Evolutionary conservation across 2,329 filamentous ascomycete genomes (phyloP), one percentile per base, ranked within the genome.

Genomic region (Blastomyces parvus): DNA sequence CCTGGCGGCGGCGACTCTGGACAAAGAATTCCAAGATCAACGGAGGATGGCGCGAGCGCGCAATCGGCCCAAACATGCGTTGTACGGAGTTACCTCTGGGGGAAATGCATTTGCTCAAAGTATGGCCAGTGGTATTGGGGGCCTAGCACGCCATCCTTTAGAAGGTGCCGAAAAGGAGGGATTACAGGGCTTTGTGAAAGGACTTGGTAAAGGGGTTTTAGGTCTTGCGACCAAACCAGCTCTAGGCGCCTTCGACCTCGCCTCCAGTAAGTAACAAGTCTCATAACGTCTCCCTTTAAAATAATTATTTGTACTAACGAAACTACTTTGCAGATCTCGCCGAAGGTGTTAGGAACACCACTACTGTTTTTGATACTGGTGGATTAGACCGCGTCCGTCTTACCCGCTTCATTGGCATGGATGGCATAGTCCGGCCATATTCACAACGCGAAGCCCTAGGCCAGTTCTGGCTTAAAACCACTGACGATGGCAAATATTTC

Each of bases 21-120:
- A 99, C 80, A 97, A 99, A 76, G 93, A 99, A 73, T 99, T 97
- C 79, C 95, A 99, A 75, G 92, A 97, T 75, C 88, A 93, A 65
- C 88, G 94, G 61, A 89, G 95, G 64, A 99, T 97, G 82, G 92
- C 92, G 2, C 87, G 91, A 65, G 90, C 91, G 36, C 86, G 95
- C 57, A 99, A 99, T 76, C 83, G 93, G 65, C 95, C 94, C 2
- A 99, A 99, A 80, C 94, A 99, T 74, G 95, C 94, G 4, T 82
- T 99, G 1, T 99, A 97, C 71, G 94, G 95, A 60, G 93, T 99
- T 59, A 95, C 93, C 1, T 90, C 92, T 2, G 94, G 94, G 22
- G 94, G 94, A 30, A 97, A 96, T 77, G 95, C 92, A 19, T 90
- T 99, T 69, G 89, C 96, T 62, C 94, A 87, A 60, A 96, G 91